Base-by-base conservation (phyloP, 2,329 filamentous ascomycete genomes). In the Alternaria burnsii region DNA sequence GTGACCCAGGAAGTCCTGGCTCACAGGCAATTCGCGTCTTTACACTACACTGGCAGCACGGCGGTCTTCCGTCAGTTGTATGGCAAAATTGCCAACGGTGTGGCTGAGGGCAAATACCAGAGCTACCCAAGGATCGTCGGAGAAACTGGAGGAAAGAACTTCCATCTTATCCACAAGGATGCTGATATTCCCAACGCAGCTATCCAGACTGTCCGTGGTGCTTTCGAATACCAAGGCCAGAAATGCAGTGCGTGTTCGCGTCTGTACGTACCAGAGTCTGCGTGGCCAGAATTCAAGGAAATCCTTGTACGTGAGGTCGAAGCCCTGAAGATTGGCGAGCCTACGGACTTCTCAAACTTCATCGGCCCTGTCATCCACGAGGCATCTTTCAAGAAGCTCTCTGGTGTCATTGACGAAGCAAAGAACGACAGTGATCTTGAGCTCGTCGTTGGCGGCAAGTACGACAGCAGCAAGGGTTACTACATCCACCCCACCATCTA, bases 31-130 rank as follows among this genome's bases (percentile, higher is more conserved):
- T 95, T 98, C 71, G 90, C 94, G 9, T 91, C 92, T n/a, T 87
- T 98, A 22, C 93, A 97, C 83, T 98, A 94, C 84, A 98, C 94
- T 1, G 94, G 94, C 62, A 95, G 91, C 82, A 97, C 94, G 0
- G 88, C 89, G 51, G 92, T 98, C 30, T 97, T 98, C 88, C 90
- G 93, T 63, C 88, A 89, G 74, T 84, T 98, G 12, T 97, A 96
- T 78, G 92, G 92, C 18, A 87, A 92, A 78, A 97, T 97, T 71
- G 92, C 92, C 11, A 84, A 86, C 65, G 92, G 91, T 41, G 89
- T 96, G 20, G 91, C 91, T 5, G 88, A 93, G 73, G 92, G 91
- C 65, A 90, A 88, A 61, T 98, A 97, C 82, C 84, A 85, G 65
- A 89, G 90, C 71, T 98, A 97, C 80, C 93, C 93, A 46, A 89